Conservation (phyloP, 768 basidiomycete genomes). For the Lanmaoa rubissima region DNA sequence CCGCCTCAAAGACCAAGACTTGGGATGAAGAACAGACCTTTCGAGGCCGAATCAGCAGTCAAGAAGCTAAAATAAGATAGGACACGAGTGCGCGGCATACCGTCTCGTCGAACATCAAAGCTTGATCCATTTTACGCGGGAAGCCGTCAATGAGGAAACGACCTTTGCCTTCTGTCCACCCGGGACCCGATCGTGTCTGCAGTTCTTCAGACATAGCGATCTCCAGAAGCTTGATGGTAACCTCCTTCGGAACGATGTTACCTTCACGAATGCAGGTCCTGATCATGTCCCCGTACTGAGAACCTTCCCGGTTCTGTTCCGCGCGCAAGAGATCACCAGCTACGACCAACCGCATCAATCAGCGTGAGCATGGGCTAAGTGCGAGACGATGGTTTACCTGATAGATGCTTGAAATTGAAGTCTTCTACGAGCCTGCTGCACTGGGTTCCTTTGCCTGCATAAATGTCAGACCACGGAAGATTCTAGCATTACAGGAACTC, state of each 20-base stretch:
- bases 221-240: conserved; percentile 93
- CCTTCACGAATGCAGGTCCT: conserved; percentile 88
- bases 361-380: conserved; percentile 7
- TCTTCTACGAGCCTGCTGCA: conserved; percentile 80
- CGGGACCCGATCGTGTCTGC: conserved; percentile 41
- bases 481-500: conserved; percentile 17
- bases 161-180: conserved; percentile 70
- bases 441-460: conserved; percentile 92
- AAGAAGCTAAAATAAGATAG: background rate
- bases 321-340: conserved; percentile 98
- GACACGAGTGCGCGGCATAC: conserved; percentile 42
- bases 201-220: conserved; percentile 81
- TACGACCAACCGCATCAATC: conserved; percentile 29
- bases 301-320: conserved; percentile 86
- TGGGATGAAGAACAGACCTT: conserved; percentile 80
- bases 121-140: conserved; percentile 99
- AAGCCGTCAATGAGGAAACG: conserved; percentile 97
- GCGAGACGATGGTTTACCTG: conserved; percentile 51
- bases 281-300: conserved; percentile 81
- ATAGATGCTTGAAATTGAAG: conserved; percentile 89
- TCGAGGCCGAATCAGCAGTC: background rate
- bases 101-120: conserved; percentile 81
- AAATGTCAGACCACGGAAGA: conserved; percentile 5
- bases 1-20: conserved; percentile 84
- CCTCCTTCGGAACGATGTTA: conserved; percentile 92